Evolutionary conservation across 2,329 filamentous ascomycete species (phyloP).

Genomic region (Aureobasidium sp.): DNA sequence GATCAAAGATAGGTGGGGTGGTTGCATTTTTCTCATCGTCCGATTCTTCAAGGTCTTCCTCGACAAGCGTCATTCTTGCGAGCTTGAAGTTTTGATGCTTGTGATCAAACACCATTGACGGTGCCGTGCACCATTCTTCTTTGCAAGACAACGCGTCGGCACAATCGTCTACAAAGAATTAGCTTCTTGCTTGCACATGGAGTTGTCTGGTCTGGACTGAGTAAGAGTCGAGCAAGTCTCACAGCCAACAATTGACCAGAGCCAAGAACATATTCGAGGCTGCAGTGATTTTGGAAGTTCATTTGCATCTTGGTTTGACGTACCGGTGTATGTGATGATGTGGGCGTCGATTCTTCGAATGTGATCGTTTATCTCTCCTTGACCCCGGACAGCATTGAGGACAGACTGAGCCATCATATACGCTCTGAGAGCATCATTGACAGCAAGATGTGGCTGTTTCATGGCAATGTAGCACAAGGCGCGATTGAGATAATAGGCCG

Average conservation of each 20-base stretch:
- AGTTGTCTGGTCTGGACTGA: neutral
- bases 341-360: neutral
- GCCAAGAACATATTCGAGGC: neutral
- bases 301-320: neutral
- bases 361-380: neutral
- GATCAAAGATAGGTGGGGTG: conserved; percentile 6
- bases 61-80: neutral
- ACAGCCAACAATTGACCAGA: neutral
- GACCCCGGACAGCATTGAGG: neutral
- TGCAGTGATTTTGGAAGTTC: no score
- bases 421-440: conserved; percentile 19
- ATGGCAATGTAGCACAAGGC: conserved; percentile 18
- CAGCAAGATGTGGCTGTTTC: conserved; percentile 18
- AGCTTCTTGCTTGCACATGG: neutral
- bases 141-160: neutral
- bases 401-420: conserved; percentile 9
- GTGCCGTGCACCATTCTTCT: neutral
- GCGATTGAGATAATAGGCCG: conserved; percentile 20
- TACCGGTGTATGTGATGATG: neutral
- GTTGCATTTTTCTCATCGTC: neutral
- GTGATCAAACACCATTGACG: neutral
- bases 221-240: neutral
- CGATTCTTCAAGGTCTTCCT: neutral
- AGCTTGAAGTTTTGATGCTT: neutral
- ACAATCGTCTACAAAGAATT: neutral